Percentiles rank a stretch among this genome's conserved stretches.
These are phyloP conservation scores for Phaeotremella skinneri DNA, from an alignment of 768 basidiomycete genomes.

Conservation along the genomic window DNA sequence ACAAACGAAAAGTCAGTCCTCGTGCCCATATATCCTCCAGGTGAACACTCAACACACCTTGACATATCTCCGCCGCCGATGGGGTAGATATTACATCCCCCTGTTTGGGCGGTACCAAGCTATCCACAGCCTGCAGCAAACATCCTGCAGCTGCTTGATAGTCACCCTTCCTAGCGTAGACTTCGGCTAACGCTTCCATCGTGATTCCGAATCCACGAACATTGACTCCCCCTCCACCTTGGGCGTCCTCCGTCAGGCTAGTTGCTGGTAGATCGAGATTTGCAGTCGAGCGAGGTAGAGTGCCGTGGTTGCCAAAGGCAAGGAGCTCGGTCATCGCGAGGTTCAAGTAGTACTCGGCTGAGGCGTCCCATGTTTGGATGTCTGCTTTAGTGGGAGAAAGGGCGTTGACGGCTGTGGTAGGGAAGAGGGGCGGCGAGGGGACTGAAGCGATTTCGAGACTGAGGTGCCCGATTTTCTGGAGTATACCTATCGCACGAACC, in stretches of 20 bases:
- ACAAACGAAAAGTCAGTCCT: too few species aligned
- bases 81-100: constrained; percentile 11
- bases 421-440: constrained; percentile 16
- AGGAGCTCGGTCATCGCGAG: constrained; percentile 34
- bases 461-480: constrained; percentile 48
- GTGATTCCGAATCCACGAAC: constrained; percentile 47
- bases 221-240: constrained; percentile 36
- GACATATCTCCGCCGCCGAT: constrained; percentile 41
- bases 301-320: constrained; percentile 11
- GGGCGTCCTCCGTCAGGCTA: constrained; percentile 10
- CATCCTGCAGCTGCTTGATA: constrained; percentile 42
- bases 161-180: constrained; percentile 44
- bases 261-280: constrained; percentile 25
- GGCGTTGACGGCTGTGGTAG: not conserved
- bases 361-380: constrained; percentile 25
- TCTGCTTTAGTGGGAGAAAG: not conserved
- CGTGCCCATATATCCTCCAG: not conserved
- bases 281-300: not conserved
- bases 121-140: constrained; percentile 47
- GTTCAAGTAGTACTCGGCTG: constrained; percentile 40
- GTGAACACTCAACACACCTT: constrained; percentile 34
- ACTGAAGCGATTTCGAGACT: constrained; percentile 28
- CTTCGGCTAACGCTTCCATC: constrained; percentile 49
- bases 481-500: constrained; percentile 41
- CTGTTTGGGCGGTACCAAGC: constrained; percentile 36